Evolutionary conservation across 2,329 filamentous ascomycete species (phyloP), one percentile per base, ranked within the genome.

Genomic region (Paecilomyces niveus): DNA sequence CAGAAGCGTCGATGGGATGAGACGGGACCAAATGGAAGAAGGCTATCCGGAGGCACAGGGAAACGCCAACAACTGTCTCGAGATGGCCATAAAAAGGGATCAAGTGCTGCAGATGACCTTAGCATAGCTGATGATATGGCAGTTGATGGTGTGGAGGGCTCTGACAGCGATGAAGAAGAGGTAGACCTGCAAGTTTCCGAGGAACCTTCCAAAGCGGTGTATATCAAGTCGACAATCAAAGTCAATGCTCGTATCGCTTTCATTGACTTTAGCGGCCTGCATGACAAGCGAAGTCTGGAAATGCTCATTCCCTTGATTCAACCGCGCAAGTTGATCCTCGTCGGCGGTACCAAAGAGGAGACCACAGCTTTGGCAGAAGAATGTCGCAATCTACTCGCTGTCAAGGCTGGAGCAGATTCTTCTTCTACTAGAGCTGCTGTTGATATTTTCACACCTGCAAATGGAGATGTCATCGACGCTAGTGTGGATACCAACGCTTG

Each of bases 401-500:
- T 75, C 13, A 81, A 78, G 61, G 65, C 70, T 3, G 72, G 67
- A 2, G 59, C 59, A 51, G 32, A 49, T 21, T 61, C 61, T 13
- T 18, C 24, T n/a, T 18, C n/a, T n/a, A 26, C 35, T 7, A 15
- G 13, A n/a, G 39, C 59, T n/a, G 33, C 57, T n/a, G 61, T 62
- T 53, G 57, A 61, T 39, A 90, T 99, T 4, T 93, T 93, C 70
- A 92, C 90, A 0, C 94, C 94, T 1, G 74, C 78, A 9, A 79
- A 90, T n/a, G 92, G 92, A 24, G 79, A 83, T 33, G 79, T 81
- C 13, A 82, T 99, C 50, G 88, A 99, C 72, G 94, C 93, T 11
- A 97, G 92, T 68, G 93, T 97, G 50, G 94, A 99, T 71, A 97
- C 93, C 4, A 97, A 97, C 71, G 92, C 94, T 3, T 99, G 95